A percentile compares a stretch with the other conserved stretches of the same genome.
These are phyloP conservation scores for Perilla frutescens DNA, from an alignment of 257 asterid species.

Conservation along the genomic window DNA sequence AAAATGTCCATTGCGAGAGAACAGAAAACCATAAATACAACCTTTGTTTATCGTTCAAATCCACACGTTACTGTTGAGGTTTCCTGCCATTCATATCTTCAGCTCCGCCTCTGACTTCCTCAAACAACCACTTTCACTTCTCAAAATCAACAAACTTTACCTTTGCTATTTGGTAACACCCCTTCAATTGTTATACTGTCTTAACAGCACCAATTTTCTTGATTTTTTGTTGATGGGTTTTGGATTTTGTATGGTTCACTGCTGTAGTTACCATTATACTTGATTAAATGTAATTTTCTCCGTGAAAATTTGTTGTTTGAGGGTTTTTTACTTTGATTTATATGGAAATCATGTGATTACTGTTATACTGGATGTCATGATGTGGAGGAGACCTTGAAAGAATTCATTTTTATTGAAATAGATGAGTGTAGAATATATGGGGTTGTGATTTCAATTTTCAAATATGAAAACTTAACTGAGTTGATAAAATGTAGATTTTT, in stretches of 20 bases:
- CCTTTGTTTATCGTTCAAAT: background rate
- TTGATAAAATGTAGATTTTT: background rate
- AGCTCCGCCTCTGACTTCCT: background rate
- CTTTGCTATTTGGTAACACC: constrained; percentile 25
- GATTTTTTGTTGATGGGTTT: background rate
- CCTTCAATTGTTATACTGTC: background rate
- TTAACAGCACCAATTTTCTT: background rate
- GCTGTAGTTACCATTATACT: background rate
- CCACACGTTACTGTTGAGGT: background rate
- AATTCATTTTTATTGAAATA: background rate
- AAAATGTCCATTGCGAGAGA: constrained; percentile 22
- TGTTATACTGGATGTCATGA: background rate
- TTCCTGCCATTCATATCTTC: constrained; percentile 9
- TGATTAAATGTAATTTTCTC: background rate
- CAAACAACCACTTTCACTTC: background rate
- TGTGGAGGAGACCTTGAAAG: background rate
- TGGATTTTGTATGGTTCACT: background rate
- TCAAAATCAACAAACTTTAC: constrained; percentile 22
- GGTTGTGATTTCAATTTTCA: background rate
- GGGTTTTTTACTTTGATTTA: background rate
- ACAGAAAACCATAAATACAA: constrained; percentile 41
- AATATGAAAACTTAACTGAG: background rate
- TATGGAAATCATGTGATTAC: background rate
- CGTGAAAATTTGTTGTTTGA: background rate
- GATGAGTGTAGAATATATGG: background rate